Evolutionary conservation across 176 grass and related monocot genomes (phyloP).

Genomic region (Zea luxurians): DNA sequence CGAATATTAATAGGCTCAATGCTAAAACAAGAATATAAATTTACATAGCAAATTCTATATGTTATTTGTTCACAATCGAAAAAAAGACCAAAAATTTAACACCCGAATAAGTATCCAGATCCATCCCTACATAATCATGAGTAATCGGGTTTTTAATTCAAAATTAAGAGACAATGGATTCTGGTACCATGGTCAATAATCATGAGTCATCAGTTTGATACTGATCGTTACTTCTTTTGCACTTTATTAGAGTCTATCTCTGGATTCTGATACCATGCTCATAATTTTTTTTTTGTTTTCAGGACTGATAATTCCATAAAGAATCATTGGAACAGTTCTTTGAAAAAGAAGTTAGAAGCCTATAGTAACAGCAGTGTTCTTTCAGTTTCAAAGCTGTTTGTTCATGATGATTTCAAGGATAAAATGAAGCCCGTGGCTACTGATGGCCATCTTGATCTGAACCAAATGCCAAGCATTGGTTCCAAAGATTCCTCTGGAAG

Average conservation of each 20-base stretch:
- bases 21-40: no score
- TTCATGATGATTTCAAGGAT: slow-evolving; percentile 51
- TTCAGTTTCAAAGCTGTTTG: slow-evolving; percentile 37
- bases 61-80: no score
- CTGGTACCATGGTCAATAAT: no score
- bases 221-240: background rate
- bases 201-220: background rate
- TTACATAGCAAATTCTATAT: no score
- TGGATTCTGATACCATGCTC: slow-evolving; percentile 9
- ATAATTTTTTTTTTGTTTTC: slow-evolving; percentile 30
- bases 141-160: no score
- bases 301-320: slow-evolving; percentile 99
- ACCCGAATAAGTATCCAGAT: no score
- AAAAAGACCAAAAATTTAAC: no score
- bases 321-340: slow-evolving; percentile 99
- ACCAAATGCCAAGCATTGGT: slow-evolving; percentile 28
- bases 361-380: slow-evolving; percentile 46
- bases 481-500: slow-evolving; percentile 43
- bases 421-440: slow-evolving; percentile 16
- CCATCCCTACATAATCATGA: no score
- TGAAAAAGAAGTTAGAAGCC: slow-evolving; percentile 86
- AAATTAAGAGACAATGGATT: no score
- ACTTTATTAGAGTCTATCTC: background rate
- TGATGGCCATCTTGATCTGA: slow-evolving; percentile 44
- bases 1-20: no score